Conservation (phyloP, 2,329 filamentous ascomycete genomes). For the Cladosporium halotolerans region DNA sequence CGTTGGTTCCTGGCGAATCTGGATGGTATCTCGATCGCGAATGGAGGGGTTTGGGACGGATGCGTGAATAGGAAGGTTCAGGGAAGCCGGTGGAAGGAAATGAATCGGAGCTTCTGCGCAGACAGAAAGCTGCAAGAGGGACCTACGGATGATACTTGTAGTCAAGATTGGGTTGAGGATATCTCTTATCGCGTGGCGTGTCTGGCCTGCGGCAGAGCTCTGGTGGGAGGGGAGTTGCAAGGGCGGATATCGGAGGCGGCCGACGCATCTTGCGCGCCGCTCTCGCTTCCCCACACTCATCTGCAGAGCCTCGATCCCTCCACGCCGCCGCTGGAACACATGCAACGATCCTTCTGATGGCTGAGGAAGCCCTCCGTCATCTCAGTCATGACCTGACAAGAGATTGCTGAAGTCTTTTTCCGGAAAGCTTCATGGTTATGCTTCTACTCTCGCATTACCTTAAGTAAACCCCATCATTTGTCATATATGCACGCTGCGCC, state of each 20-base stretch:
- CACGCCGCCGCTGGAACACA: constrained; percentile 20
- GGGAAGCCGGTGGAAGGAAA: background rate
- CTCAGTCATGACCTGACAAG: no score
- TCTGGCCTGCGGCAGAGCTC: constrained; percentile 2
- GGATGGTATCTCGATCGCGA: background rate
- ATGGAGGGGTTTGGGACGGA: background rate
- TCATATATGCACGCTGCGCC: no score
- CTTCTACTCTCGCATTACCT: no score
- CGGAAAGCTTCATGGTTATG: no score
- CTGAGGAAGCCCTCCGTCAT: no score
- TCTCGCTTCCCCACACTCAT: no score
- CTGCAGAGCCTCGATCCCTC: constrained; percentile 18
- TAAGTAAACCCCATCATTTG: no score
- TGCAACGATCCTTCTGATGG: background rate
- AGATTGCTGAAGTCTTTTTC: no score
- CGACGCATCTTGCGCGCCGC: no score
- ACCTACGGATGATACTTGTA: constrained; percentile 9
- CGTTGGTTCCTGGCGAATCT: no score
- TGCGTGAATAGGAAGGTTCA: no score
- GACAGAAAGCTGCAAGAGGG: background rate
- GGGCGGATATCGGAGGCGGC: background rate
- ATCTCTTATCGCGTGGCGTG: constrained; percentile 10
- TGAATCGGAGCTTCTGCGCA: background rate
- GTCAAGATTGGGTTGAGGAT: background rate
- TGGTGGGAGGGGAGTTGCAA: constrained; percentile 1